Conservation (phyloP, 179 eudicot genomes). For the Kewa caespitosa region DNA sequence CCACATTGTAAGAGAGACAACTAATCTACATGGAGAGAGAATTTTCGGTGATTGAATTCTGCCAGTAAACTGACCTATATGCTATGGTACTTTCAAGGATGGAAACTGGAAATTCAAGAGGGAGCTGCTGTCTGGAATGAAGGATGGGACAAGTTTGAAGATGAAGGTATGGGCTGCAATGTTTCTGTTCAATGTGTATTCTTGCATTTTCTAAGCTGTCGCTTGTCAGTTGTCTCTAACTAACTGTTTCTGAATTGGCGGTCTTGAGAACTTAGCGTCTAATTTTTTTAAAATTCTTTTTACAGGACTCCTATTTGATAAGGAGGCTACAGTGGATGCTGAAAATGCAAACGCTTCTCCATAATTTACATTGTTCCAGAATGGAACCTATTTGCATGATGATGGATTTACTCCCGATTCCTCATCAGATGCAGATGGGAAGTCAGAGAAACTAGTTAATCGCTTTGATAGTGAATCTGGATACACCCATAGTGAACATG, state of each 20-base stretch:
- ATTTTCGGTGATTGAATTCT: constrained; percentile 5
- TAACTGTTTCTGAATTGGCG: background rate
- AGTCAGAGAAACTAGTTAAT: constrained; percentile 53
- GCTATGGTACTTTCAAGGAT: constrained; percentile 49
- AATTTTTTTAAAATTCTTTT: constrained; percentile 13
- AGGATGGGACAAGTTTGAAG: constrained; percentile 99
- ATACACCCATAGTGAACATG: constrained; percentile 74
- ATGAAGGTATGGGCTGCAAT: constrained; percentile 60
- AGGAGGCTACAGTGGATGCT: constrained; percentile 30
- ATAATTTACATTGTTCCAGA: constrained; percentile 44
- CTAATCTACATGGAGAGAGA: too few relatives aligned
- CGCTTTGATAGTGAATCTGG: constrained; percentile 62
- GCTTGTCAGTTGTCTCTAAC: background rate
- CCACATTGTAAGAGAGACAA: too few relatives aligned
- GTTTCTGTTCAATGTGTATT: background rate
- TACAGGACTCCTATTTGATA: constrained; percentile 45
- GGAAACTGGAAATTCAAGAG: constrained; percentile 95
- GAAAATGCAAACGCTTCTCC: constrained; percentile 44
- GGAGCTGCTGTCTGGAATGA: constrained; percentile 91
- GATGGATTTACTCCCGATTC: constrained; percentile 56
- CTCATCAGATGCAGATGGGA: constrained; percentile 45
- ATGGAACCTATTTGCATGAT: constrained; percentile 50
- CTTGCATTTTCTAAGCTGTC: background rate
- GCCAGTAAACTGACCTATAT: constrained; percentile 15
- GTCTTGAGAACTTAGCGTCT: background rate